These are phyloP conservation scores for Phaeotremella skinneri DNA, from an alignment of 768 basidiomycete genomes.

Conservation along the genomic window DNA sequence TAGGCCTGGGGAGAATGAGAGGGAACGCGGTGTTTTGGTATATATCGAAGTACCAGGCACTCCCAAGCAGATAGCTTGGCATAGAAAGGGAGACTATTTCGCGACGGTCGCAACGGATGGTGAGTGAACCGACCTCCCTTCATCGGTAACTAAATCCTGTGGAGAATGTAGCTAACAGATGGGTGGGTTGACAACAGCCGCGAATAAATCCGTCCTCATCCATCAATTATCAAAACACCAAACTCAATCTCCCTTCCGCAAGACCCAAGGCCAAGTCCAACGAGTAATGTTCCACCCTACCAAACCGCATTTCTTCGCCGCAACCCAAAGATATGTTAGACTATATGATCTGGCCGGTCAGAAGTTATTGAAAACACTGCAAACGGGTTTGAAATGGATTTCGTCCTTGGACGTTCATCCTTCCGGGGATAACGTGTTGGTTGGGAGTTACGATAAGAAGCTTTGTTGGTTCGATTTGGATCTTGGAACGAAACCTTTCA, in stretches of 20 bases:
- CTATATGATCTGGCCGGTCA: slow-evolving; percentile 93
- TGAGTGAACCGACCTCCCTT: slow-evolving; percentile 56
- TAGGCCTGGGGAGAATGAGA: slow-evolving; percentile 50
- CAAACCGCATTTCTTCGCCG: slow-evolving; percentile 96
- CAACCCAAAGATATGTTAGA: slow-evolving; percentile 93
- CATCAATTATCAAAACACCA: slow-evolving; percentile 90
- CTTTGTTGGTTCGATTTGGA: slow-evolving; percentile 99
- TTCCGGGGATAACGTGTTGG: slow-evolving; percentile 79
- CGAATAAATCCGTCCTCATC: slow-evolving; percentile 85
- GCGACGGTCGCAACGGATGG: slow-evolving; percentile 72
- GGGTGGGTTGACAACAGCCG: slow-evolving; percentile 60
- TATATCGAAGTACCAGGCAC: slow-evolving; percentile 54
- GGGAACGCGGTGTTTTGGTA: slow-evolving; percentile 53
- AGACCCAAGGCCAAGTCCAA: slow-evolving; percentile 86
- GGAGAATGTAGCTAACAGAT: slow-evolving; percentile 9
- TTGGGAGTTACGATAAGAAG: slow-evolving; percentile 96
- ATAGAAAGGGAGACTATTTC: slow-evolving; percentile 90
- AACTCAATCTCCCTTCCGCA: slow-evolving; percentile 97
- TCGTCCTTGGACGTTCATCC: slow-evolving; percentile 96
- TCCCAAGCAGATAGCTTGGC: slow-evolving; percentile 83
- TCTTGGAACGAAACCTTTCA: slow-evolving; percentile 93
- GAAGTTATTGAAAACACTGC: slow-evolving; percentile 86
- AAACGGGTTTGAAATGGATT: slow-evolving; percentile 95
- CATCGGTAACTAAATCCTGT: neutral
- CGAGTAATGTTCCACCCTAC: slow-evolving; percentile 89